These are phyloP conservation scores for Xylaria sp. DNA, from an alignment of 2,329 filamentous ascomycete genomes.

Conservation along the genomic window DNA sequence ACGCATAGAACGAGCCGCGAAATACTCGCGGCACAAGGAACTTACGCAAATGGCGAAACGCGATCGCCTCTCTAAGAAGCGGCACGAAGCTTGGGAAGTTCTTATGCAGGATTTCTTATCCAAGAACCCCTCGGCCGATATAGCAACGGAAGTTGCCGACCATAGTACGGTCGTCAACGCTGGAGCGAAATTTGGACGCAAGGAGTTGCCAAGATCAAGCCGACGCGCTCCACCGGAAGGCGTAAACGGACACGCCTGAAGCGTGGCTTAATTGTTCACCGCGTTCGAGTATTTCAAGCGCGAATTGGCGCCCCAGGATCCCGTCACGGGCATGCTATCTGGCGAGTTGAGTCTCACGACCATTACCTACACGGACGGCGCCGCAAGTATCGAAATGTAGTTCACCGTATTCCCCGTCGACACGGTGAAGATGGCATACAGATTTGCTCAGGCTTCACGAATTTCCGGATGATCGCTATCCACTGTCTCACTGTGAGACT, in stretches of 20 bases:
- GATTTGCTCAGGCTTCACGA: no score
- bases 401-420: no score
- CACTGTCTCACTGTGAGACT: no score
- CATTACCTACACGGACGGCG: no score
- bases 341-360: not conserved
- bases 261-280: no score
- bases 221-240: constrained; percentile 33
- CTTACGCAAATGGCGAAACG: constrained; percentile 52
- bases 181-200: constrained; percentile 47
- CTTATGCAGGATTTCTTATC: constrained; percentile 54
- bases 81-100: constrained; percentile 56
- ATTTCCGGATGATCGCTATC: no score
- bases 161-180: constrained; percentile 62
- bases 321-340: not conserved
- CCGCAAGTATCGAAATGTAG: no score
- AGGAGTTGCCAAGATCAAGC: constrained; percentile 46
- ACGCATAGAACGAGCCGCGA: constrained; percentile 55
- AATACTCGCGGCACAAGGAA: constrained; percentile 60
- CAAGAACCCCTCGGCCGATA: constrained; percentile 30
- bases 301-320: no score
- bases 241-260: constrained; percentile 3
- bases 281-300: no score
- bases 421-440: no score
- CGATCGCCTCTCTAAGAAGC: constrained; percentile 47
- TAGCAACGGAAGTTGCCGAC: constrained; percentile 51